Conservation (phyloP, 371 early-diverging fungal genomes). For the Rhizomucor pusillus region DNA sequence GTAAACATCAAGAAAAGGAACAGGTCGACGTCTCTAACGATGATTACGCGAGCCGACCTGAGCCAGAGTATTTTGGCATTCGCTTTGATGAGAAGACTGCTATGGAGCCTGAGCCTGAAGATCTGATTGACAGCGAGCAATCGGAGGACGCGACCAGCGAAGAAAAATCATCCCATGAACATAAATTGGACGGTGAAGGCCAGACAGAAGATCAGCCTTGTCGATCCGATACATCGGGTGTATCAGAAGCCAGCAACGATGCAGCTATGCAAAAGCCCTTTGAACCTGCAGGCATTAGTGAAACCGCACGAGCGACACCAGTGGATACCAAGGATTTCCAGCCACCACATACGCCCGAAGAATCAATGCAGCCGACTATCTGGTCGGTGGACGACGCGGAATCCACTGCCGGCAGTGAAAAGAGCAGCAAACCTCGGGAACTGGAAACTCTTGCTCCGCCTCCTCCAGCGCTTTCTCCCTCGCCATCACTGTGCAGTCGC, state of each 20-base stretch:
- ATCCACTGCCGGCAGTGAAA: too few species aligned
- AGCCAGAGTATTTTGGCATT: too few species aligned
- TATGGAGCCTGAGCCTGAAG: background rate
- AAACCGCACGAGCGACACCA: background rate
- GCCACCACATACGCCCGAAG: constrained; percentile 14
- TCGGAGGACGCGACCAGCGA: background rate
- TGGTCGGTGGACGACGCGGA: constrained; percentile 9
- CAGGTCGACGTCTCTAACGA: too few species aligned
- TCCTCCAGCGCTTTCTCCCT: constrained; percentile 1
- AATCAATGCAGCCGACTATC: constrained; percentile 7
- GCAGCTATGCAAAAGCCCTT: constrained; percentile 10
- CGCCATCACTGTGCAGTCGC: constrained; percentile 17
- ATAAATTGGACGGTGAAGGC: too few species aligned
- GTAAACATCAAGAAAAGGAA: too few species aligned
- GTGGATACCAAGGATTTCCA: background rate
- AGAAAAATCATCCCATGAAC: background rate
- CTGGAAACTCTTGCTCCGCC: constrained; percentile 1
- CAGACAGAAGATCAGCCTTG: too few species aligned
- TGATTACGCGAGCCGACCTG: too few species aligned
- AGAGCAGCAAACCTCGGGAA: background rate
- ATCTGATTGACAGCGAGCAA: background rate
- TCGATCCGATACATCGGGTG: too few species aligned
- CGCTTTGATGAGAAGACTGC: background rate
- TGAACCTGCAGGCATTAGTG: constrained; percentile 1
- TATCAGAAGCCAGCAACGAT: too few species aligned